Percentiles rank a stretch among this genome's conserved stretches.
phyloP scores from a whole-genome alignment of 148 eudicot genomes.

The Tetragonia tetragonoides region DNA sequence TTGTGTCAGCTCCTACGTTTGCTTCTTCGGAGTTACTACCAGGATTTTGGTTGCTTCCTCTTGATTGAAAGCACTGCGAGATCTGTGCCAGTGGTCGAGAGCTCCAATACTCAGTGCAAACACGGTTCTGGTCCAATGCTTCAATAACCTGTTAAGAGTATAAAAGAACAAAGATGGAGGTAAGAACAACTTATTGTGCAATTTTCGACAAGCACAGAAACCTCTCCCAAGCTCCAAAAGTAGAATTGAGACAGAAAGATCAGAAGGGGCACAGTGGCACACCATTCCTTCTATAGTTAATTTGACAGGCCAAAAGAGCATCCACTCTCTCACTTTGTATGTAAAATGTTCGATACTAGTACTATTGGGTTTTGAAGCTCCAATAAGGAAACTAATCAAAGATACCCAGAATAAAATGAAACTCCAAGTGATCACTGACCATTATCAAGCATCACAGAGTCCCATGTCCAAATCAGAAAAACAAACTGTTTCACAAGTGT shows the following conservation, averaged over 20 bases:
- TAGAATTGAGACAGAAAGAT: background rate
- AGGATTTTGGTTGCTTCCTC: slow-evolving; percentile 15
- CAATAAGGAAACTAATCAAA: too few species aligned
- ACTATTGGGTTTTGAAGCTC: too few species aligned
- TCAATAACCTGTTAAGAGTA: slow-evolving; percentile 56
- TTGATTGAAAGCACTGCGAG: slow-evolving; percentile 41
- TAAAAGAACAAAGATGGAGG: background rate
- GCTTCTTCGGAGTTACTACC: slow-evolving; percentile 23
- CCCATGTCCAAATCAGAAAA: background rate
- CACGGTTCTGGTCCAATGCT: slow-evolving; percentile 54
- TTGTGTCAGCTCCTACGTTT: slow-evolving; percentile 36
- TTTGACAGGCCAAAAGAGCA: too few species aligned
- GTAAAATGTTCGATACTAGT: background rate
- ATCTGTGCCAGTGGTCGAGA: slow-evolving; percentile 59
- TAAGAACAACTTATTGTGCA: background rate
- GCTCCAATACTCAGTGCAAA: slow-evolving; percentile 72
- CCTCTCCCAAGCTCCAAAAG: background rate
- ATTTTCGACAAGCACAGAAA: background rate
- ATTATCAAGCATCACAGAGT: background rate
- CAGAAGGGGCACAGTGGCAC: too few species aligned
- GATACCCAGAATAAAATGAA: background rate
- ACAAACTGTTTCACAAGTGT: background rate
- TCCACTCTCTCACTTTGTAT: too few species aligned
- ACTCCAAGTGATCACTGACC: background rate
- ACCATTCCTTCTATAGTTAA: too few species aligned